Conservation (phyloP, 2,329 filamentous ascomycete species). For the Xylariales sp. region DNA sequence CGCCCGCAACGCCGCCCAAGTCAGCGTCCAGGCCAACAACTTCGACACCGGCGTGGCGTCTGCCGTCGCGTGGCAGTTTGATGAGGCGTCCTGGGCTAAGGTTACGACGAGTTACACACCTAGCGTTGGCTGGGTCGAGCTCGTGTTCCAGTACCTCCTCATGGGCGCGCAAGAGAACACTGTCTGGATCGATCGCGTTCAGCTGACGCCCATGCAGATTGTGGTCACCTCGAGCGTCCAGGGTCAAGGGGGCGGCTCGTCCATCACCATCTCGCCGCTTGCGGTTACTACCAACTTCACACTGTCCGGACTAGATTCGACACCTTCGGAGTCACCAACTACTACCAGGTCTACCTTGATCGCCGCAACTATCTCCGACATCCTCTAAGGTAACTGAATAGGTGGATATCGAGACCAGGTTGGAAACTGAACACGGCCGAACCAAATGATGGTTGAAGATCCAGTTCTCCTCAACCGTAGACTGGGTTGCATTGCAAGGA, state of each 20-base stretch:
- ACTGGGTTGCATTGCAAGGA: no score
- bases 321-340: background rate
- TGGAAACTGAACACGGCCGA: no score
- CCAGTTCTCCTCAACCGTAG: no score
- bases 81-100: background rate
- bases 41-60: background rate
- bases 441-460: no score
- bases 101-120: constrained; percentile 1
- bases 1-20: background rate
- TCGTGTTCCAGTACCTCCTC: constrained; percentile 4
- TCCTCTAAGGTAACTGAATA: no score
- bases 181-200: constrained; percentile 7
- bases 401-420: no score
- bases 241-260: background rate
- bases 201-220: background rate
- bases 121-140: background rate
- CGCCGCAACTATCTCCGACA: background rate
- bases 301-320: constrained; percentile 1
- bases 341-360: background rate
- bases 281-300: constrained; percentile 2
- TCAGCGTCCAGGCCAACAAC: background rate
- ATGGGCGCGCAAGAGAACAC: constrained; percentile 5
- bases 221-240: background rate
- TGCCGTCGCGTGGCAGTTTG: constrained; percentile 3
- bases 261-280: background rate